These are phyloP conservation scores for Calycina herbarum DNA, from an alignment of 2,329 filamentous ascomycete genomes.

Conservation along the genomic window DNA sequence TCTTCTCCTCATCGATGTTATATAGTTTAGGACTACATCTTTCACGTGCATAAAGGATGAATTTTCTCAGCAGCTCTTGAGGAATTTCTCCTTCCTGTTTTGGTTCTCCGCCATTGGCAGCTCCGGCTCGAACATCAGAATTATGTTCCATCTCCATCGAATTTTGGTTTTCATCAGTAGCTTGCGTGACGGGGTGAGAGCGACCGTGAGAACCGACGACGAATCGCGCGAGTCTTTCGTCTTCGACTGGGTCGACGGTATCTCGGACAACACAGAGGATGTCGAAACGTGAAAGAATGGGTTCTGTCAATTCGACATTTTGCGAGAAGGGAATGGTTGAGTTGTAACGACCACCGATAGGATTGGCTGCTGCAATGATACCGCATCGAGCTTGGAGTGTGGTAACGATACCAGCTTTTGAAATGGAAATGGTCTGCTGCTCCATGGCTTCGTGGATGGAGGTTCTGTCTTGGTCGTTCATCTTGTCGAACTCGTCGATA, in stretches of 20 bases:
- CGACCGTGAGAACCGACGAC: constrained; percentile 93
- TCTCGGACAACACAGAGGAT: constrained; percentile 95
- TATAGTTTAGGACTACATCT: constrained; percentile 89
- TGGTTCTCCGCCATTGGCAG: constrained; percentile 45
- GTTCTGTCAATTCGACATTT: constrained; percentile 95
- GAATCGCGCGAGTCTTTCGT: constrained; percentile 90
- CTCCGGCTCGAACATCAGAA: constrained; percentile 44
- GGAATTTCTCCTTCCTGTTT: constrained; percentile 72
- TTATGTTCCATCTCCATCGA: constrained; percentile 66
- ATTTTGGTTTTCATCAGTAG: constrained; percentile 46
- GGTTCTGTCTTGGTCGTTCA: constrained; percentile 98
- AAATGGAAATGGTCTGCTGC: constrained; percentile 98
- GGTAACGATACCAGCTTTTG: constrained; percentile 96
- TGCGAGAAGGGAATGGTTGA: constrained; percentile 92
- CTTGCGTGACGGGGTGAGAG: constrained; percentile 69
- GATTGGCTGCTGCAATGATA: constrained; percentile 95
- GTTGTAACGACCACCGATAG: constrained; percentile 94
- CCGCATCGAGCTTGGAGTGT: constrained; percentile 94
- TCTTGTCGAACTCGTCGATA: constrained; percentile 99
- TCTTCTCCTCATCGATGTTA: constrained; percentile 97
- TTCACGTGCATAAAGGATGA: constrained; percentile 92
- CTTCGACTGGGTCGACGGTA: constrained; percentile 87
- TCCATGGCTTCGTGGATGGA: constrained; percentile 99
- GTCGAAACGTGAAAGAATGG: constrained; percentile 96
- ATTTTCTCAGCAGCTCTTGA: constrained; percentile 89